A percentile compares a stretch with the other conserved stretches of the same genome.
phyloP scores from a whole-genome alignment of 1,284 basidiomycete species.

The Cyathus pygmaeus region DNA sequence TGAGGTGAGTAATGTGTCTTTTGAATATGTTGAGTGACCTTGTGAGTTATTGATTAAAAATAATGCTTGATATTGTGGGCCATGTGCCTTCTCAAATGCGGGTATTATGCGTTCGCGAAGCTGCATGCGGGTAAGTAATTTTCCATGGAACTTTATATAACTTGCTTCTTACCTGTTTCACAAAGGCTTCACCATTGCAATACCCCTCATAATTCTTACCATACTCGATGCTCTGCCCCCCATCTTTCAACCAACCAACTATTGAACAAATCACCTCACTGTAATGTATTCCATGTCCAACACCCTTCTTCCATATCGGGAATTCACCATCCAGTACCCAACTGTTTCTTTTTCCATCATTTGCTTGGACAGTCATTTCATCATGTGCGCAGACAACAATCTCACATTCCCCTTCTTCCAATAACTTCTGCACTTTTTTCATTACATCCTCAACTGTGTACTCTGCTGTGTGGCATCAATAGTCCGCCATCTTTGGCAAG shows the following conservation, averaged over 20 bases:
- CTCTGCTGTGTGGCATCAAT: slow-evolving; percentile 24
- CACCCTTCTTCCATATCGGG: slow-evolving; percentile 48
- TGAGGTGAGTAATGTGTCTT: slow-evolving; percentile 43
- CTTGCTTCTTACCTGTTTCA: slow-evolving; percentile 41
- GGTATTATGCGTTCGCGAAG: neutral
- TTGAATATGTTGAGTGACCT: slow-evolving; percentile 50
- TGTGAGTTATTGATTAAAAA: slow-evolving; percentile 53
- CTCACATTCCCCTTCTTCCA: slow-evolving; percentile 27
- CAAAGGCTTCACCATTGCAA: slow-evolving; percentile 51
- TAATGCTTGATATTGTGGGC: slow-evolving; percentile 42
- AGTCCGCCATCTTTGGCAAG: slow-evolving; percentile 29
- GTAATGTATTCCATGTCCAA: slow-evolving; percentile 41
- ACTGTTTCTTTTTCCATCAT: slow-evolving; percentile 39
- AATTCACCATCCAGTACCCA: slow-evolving; percentile 45
- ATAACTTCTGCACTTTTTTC: slow-evolving; percentile 18
- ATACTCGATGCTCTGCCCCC: slow-evolving; percentile 46
- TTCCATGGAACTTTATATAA: neutral
- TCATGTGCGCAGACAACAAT: slow-evolving; percentile 46
- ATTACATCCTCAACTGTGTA: slow-evolving; percentile 35
- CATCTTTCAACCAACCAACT: slow-evolving; percentile 39
- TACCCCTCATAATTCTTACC: slow-evolving; percentile 57
- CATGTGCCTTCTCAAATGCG: slow-evolving; percentile 33
- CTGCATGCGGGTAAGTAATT: neutral
- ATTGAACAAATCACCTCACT: slow-evolving; percentile 43
- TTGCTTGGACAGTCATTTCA: slow-evolving; percentile 48